Base-by-base conservation (phyloP, 2,329 filamentous ascomycete genomes). In the Apiospora saccharicola region DNA sequence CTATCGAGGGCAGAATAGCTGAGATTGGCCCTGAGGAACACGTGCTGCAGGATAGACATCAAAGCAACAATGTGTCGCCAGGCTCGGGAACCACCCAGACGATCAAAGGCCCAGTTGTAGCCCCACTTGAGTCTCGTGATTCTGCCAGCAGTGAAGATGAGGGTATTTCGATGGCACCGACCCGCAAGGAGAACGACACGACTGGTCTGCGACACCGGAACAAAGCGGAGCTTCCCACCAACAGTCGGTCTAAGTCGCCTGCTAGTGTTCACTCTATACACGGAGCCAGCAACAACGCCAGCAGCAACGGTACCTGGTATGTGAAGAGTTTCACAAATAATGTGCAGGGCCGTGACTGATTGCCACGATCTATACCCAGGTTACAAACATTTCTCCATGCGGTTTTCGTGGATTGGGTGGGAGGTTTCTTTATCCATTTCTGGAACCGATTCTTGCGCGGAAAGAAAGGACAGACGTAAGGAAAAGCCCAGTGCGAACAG, bases 371-470 rank as follows among this genome's bases (percentile, higher is more conserved):
- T 49, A 2, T 24, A 46, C 70, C n/a, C 71, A 71, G 83, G 84
- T 74, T 85, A 26, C 74, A 74, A 43, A 75, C 78, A 13, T 81
- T 84, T 70, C 75, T 84, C 68, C 78, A 75, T 44, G 73, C 81
- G 4, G 69, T 84, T 1, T 81, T 85, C 73, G 80, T 84, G 61
- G 82, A 83, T 69, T 83, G 81, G 79, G 77, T 85, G 19, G 82
- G 83, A 3, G 79, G 81, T 16, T 73, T 85, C 61, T 75, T 83
- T 44, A 76, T 74, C 34, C 80, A 75, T 72, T 73, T 83, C 46
- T 82, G 83, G 47, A 82, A 77, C 51, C 74, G 19, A 6, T 64
- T 41, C 7, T 22, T 64, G 4, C 34, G 77, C 51, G 74, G 77
- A 68, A 80, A 10, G 67, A 44, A 75, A 73, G 77, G 77, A 67